Base-by-base conservation (phyloP, 257 asterid species). In the Ilex aquifolium region DNA sequence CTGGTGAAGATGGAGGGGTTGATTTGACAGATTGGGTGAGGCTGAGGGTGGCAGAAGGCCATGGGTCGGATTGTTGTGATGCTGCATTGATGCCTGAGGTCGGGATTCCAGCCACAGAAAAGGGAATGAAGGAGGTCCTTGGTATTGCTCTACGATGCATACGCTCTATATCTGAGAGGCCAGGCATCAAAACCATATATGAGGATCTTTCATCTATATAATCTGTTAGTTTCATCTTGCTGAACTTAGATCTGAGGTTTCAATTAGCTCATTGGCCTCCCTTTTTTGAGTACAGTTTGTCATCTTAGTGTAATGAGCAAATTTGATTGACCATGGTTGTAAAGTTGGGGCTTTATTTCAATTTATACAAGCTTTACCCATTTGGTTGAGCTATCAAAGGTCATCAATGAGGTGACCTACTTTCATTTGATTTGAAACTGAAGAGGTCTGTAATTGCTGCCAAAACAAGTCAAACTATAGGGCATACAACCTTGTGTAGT, bases 201-300 rank as follows among this genome's bases (percentile, higher is more conserved):
- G 99, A 92, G 72, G 99, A 92, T 74, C 88, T 92, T 14, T 92
- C 99, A 0, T 87, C 97, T 36, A 81, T 92, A 73, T 92, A 90
- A 84, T 58, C 64, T 69, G 71, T 32, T 31, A 58, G 13, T 63
- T 62, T 61, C 74, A 7, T 48, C 58, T 56, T 74, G 65, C 32
- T 32, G 32, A 75, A 69, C 59, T 62, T 27, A 61, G 61, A 40
- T 59, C 60, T 65, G 51, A 94, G 97, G 92, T 73, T 83, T 91
- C 87, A 85, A 91, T 66, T 75, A 74, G 84, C 96, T 91, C 90
- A 75, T 88, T 91, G 88, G 77, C 62, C 57, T 90, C 92, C 90
- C 90, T 61, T 67, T 21, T 72, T 76, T 70, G 72, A 36, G 5
- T 36, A 36, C 8, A 36, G 42, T 36, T 36, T 36, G 8, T 36